These are phyloP conservation scores for Edaphochlamys debaryana DNA, from an alignment of 139 green algal species.

Conservation along the genomic window DNA sequence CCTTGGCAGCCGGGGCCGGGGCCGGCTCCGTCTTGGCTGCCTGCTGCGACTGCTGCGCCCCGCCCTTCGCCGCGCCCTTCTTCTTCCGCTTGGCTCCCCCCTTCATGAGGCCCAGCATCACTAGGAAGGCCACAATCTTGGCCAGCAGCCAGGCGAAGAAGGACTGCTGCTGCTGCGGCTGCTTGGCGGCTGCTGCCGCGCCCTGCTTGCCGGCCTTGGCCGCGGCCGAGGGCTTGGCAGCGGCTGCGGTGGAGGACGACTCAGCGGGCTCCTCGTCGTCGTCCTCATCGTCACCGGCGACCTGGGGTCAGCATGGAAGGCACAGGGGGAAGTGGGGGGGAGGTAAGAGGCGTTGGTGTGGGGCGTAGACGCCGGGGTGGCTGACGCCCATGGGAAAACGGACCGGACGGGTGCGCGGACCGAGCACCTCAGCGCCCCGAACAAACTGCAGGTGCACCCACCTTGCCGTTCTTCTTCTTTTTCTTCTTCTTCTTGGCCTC, in stretches of 20 bases:
- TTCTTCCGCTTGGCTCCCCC: neutral
- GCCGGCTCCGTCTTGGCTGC: neutral
- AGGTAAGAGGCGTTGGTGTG: no score
- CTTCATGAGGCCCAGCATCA: slow-evolving; percentile 15
- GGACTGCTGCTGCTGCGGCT: neutral
- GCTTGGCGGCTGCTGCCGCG: neutral
- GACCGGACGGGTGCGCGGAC: no score
- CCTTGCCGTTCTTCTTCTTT: slow-evolving; percentile 20
- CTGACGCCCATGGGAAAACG: no score
- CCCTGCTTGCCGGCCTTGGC: neutral
- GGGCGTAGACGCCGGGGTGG: no score
- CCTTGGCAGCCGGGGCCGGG: neutral
- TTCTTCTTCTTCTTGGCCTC: slow-evolving; percentile 1
- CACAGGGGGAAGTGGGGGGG: neutral
- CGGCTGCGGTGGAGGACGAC: neutral
- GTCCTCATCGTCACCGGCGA: neutral
- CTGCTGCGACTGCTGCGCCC: no score
- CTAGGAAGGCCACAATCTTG: slow-evolving; percentile 6
- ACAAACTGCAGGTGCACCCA: no score
- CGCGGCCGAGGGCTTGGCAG: neutral
- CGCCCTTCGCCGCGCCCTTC: no score
- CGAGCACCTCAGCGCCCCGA: no score
- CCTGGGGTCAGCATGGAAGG: neutral
- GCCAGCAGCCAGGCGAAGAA: slow-evolving; percentile 16
- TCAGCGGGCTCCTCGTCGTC: neutral